These are phyloP conservation scores for Ophiobolus disseminans DNA, from an alignment of 2,329 filamentous ascomycete species.

Conservation along the genomic window DNA sequence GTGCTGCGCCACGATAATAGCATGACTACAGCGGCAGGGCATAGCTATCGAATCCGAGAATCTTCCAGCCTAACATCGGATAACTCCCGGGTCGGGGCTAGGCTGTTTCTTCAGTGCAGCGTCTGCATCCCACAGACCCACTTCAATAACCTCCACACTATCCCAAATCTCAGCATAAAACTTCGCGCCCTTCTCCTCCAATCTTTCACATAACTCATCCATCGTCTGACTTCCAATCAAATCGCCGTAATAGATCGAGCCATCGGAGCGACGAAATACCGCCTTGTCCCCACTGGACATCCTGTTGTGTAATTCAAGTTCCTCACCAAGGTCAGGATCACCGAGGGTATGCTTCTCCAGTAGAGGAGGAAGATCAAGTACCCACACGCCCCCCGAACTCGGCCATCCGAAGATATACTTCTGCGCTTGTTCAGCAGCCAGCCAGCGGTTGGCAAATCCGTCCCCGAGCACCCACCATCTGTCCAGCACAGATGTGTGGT, in stretches of 20 bases:
- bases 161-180: neutral
- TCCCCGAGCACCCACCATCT: neutral
- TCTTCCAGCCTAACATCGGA: too few relatives aligned
- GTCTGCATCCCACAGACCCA: neutral
- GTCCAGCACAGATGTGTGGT: neutral
- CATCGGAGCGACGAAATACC: neutral
- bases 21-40: too few relatives aligned
- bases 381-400: neutral
- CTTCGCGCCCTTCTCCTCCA: neutral
- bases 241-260: neutral
- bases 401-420: conserved; percentile 3
- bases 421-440: neutral
- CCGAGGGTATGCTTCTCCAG: neutral
- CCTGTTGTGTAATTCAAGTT: neutral
- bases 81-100: neutral
- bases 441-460: neutral
- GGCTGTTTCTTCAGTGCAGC: neutral
- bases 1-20: too few relatives aligned
- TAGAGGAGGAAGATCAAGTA: neutral
- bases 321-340: neutral
- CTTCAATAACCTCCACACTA: neutral
- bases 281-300: neutral
- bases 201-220: neutral
- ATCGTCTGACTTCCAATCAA: neutral
- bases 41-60: too few relatives aligned